Conservation (phyloP, 192 early-diverging fungal genomes). For the Coemansia sp. region DNA sequence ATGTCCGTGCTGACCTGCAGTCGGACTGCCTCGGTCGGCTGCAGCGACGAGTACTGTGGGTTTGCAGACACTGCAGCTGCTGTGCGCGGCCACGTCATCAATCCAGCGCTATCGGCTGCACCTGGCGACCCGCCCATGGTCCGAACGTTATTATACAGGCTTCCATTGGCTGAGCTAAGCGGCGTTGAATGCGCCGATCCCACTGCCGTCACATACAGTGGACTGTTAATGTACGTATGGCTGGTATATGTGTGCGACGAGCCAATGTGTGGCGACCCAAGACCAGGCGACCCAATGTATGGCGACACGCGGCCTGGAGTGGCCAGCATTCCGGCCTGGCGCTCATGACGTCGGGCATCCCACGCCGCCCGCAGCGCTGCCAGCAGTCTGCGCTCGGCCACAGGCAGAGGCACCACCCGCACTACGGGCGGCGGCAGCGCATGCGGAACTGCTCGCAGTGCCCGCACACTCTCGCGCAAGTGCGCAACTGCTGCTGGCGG, state of each 20-base stretch:
- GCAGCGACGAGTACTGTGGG: background rate
- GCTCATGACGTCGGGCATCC: slow-evolving; percentile 27
- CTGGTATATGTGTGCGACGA: background rate
- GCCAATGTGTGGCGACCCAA: background rate
- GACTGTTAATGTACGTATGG: background rate
- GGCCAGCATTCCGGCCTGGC: background rate
- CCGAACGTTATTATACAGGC: slow-evolving; percentile 29
- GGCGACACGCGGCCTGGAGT: background rate
- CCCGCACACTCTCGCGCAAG: slow-evolving; percentile 21
- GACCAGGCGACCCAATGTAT: background rate
- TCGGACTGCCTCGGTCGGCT: background rate
- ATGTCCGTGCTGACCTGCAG: background rate
- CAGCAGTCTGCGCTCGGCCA: slow-evolving; percentile 39
- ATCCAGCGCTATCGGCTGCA: background rate
- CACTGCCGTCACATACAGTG: background rate
- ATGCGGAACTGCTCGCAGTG: slow-evolving; percentile 25
- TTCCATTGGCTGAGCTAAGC: slow-evolving; percentile 30
- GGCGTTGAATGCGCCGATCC: slow-evolving; percentile 22
- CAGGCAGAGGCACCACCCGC: slow-evolving; percentile 33
- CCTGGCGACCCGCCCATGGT: slow-evolving; percentile 18
- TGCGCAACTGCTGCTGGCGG: slow-evolving; percentile 15
- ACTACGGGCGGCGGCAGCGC: slow-evolving; percentile 47
- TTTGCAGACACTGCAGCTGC: background rate
- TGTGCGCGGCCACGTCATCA: background rate
- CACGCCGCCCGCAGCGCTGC: slow-evolving; percentile 29